Evolutionary conservation across 2,329 filamentous ascomycete species (phyloP), one percentile per base, ranked within the genome.

Genomic region (Trichoderma hamatum): DNA sequence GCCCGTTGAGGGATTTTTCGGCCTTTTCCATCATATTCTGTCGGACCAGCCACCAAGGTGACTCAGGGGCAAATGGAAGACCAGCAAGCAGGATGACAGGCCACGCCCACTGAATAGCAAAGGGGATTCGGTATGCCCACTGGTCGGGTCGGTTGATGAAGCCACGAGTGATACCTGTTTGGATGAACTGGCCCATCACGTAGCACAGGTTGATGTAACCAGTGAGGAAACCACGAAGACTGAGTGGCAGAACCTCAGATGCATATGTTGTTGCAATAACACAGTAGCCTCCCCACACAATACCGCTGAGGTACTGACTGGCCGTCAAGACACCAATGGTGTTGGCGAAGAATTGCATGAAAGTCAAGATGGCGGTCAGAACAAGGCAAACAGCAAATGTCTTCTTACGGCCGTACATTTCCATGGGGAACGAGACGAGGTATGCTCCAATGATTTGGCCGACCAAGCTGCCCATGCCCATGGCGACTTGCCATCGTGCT

Each of bases 61-160:
- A 68, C 46, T 85, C 84, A 0, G 84, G 84, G 1, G 82, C 81
- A 36, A 84, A 81, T 6, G 74, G 70, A 0, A 83, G 74, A 1
- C 77, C 73, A 0, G 80, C 72, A 3, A 84, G 70, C 2, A 85
- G 73, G 2, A 81, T 74, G 1, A 80, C 75, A 0, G 83, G 82
- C 80, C 82, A 86, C 2, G 80, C 72, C 84, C 84, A 86, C 70
- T 86, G 83, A 0, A 85, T 62, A 0, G 79, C 83, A 63, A 83
- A 86, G 0, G 84, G 83, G 13, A 82, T 83, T 7, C 80, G 77
- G 72, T 83, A 86, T 0, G 80, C 80, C 81, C 82, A 85, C 26
- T 84, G 73, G 3, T 79, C 72, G 0, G 74, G 70, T 19, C 77
- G 76, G 43, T 75, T 70, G 61, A 75, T 71, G n/a, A 77, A 70